Evolutionary conservation across 257 asterid species (phyloP).

Genomic region (Solanum chiquidenum): DNA sequence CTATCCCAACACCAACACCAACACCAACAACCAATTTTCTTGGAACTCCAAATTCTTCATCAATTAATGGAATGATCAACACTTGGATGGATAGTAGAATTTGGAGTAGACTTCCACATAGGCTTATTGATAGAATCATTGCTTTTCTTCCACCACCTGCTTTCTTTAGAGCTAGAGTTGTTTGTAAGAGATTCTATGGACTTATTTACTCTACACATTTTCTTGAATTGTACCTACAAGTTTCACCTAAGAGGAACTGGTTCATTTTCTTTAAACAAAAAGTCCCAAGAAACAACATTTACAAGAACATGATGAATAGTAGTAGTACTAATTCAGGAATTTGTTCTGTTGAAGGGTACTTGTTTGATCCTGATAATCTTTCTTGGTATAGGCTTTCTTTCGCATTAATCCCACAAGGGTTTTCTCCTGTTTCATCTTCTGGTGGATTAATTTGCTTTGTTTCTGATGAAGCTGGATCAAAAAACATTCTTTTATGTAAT

Average conservation of each 20-base stretch:
- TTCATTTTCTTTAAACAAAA: conserved; percentile 71
- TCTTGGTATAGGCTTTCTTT: conserved; percentile 57
- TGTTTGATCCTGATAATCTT: conserved; percentile 51
- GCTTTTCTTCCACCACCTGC: conserved; percentile 85
- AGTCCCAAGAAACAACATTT: conserved; percentile 30
- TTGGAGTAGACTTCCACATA: conserved; percentile 78
- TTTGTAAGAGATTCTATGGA: conserved; percentile 77
- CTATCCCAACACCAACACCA: conserved; percentile 8
- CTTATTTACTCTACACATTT: conserved; percentile 59
- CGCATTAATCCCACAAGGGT: conserved; percentile 61
- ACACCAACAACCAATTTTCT: conserved; percentile 1
- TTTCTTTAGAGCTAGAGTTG: conserved; percentile 67
- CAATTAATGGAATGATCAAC: not conserved
- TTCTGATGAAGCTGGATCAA: conserved; percentile 73
- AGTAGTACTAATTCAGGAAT: not conserved
- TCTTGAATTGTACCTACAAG: conserved; percentile 54
- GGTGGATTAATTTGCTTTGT: conserved; percentile 77
- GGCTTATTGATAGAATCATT: conserved; percentile 55
- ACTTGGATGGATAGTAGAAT: conserved; percentile 76
- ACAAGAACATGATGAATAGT: conserved; percentile 4
- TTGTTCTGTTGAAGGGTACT: conserved; percentile 34
- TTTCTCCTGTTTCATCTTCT: conserved; percentile 61
- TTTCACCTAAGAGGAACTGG: conserved; percentile 51
- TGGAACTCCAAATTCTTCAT: not conserved
- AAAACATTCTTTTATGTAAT: conserved; percentile 56